Percentiles rank a stretch among this genome's conserved stretches.
Evolutionary conservation across 495 filamentous ascomycete species (phyloP).

Genomic region (Penicillium argentinense): DNA sequence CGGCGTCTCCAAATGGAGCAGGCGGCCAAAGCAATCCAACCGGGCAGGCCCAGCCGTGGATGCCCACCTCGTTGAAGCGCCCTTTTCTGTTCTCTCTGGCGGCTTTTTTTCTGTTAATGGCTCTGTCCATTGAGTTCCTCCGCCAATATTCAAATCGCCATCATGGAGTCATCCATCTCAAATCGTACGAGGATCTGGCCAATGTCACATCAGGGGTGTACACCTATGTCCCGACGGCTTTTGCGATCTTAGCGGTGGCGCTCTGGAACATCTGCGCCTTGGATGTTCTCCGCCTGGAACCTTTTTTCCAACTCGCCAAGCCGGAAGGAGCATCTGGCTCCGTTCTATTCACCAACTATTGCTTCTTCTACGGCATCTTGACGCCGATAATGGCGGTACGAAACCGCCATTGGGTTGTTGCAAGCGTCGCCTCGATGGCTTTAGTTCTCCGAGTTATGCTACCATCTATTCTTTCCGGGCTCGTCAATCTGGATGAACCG

Average conservation of each 20-base stretch:
- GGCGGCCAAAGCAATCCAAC: background rate
- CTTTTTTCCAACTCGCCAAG: constrained; percentile 28
- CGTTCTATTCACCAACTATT: constrained; percentile 29
- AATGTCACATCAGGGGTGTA: constrained; percentile 11
- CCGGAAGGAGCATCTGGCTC: constrained; percentile 15
- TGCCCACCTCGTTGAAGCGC: constrained; percentile 13
- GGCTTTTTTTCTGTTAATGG: constrained; percentile 13
- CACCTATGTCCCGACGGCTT: constrained; percentile 20
- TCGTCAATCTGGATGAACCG: constrained; percentile 9
- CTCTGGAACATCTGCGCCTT: constrained; percentile 22
- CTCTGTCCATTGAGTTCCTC: constrained; percentile 9
- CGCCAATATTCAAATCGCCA: constrained; percentile 18
- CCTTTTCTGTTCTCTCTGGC: constrained; percentile 19
- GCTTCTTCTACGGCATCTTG: constrained; percentile 17
- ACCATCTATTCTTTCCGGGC: constrained; percentile 21
- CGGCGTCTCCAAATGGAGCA: constrained; percentile 1
- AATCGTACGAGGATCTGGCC: constrained; percentile 8
- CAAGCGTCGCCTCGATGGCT: constrained; percentile 17
- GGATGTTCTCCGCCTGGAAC: constrained; percentile 28
- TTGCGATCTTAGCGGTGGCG: constrained; percentile 16
- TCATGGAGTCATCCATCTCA: constrained; percentile 17
- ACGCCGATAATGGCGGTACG: constrained; percentile 19
- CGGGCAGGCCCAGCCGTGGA: constrained; percentile 2
- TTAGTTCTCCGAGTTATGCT: constrained; percentile 17
- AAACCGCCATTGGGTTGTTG: constrained; percentile 25